phyloP scores from a whole-genome alignment of 2,329 filamentous ascomycete species.

The Talaromyces sp. region DNA sequence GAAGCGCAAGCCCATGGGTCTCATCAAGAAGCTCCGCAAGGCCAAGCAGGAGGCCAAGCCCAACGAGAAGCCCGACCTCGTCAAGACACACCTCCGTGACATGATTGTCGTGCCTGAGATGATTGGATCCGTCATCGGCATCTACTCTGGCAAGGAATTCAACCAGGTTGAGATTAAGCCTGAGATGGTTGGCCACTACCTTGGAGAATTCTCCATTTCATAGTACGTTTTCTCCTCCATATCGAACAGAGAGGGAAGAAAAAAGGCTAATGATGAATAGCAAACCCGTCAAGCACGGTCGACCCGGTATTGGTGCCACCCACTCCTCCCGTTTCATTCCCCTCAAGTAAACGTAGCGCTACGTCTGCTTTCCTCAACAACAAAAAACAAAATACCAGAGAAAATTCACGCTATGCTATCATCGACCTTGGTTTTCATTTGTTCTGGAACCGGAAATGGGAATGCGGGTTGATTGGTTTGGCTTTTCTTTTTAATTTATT shows the following conservation, averaged over 20 bases:
- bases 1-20: constrained; percentile 99
- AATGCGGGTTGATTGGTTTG: constrained; percentile 12
- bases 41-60: constrained; percentile 98
- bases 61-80: constrained; percentile 99
- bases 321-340: constrained; percentile 99
- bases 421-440: constrained; percentile 21
- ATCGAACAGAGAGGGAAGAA: background rate
- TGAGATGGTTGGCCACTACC: constrained; percentile 99
- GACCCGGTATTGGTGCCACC: constrained; percentile 99
- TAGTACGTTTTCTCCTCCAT: constrained; percentile 67
- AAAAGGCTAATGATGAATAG: constrained; percentile 60
- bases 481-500: constrained; percentile 17
- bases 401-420: constrained; percentile 17
- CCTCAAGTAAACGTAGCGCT: constrained; percentile 75
- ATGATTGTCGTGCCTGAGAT: constrained; percentile 99
- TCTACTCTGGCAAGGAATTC: constrained; percentile 99
- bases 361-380: constrained; percentile 9
- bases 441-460: constrained; percentile 21
- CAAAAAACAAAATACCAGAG: constrained; percentile 16
- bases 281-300: constrained; percentile 99
- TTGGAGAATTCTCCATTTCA: constrained; percentile 99
- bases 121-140: constrained; percentile 97
- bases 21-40: constrained; percentile 99
- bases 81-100: constrained; percentile 99
- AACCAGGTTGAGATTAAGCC: constrained; percentile 99